Evolutionary conservation across 345 rosid species (phyloP), one percentile per base, ranked within the genome.

Genomic region (Populus pruinosa): DNA sequence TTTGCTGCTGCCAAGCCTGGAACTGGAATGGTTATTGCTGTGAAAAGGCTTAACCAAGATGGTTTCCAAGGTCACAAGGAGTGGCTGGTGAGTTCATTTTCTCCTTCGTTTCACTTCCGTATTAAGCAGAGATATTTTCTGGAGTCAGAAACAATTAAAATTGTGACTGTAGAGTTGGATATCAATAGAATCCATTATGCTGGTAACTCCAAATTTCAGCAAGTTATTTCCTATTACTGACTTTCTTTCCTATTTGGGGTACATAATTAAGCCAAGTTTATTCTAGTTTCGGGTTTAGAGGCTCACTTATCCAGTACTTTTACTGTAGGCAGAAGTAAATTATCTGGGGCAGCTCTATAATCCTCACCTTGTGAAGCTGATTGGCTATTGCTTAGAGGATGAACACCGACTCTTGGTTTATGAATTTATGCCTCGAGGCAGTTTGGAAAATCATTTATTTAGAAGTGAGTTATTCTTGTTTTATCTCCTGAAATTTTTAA

Each of bases 21-120:
- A 67, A 89, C 87, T 23, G 99, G 99, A 84, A 78, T 88, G 41
- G 92, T 90, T 47, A 89, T 96, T 79, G 99, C 99, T 5, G 95
- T 88, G 75, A 96, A 96, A 87, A 91, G 86, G 87, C 94, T 94
- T 27, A 96, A 94, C 87, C 91, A 85, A 76, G 99, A 91, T 50
- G 86, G 98, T n/a, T 85, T 83, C 67, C 99, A 96, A 81, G 98
- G 99, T 70, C 97, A 96, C 87, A 94, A 82, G 80, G 99, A 96
- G 85, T 96, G 99, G 99, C 83, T 94, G 91, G 98, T 95, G 78
- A 85, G 90, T 87, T 81, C 79, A 65, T 50, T 74, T 69, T 85
- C 65, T 44, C 50, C 69, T 55, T 61, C 41, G 25, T 70, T 50
- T 14, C 38, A n/a, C 18, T 70, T 74, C 50, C 16, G 33, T 18